Evolutionary conservation across 345 rosid species (phyloP).

Genomic region (Populus ilicifolia): DNA sequence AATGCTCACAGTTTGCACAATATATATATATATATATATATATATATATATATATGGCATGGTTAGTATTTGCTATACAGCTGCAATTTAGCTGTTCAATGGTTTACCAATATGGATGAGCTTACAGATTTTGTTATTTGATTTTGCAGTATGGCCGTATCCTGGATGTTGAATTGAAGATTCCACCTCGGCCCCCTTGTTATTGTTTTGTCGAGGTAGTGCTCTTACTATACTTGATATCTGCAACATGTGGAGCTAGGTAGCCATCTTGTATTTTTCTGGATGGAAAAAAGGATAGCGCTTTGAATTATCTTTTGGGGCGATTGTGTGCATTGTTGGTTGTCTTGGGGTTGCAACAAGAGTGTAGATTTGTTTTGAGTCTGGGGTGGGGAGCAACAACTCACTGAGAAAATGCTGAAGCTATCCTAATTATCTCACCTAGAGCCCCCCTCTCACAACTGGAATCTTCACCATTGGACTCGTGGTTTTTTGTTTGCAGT

Average conservation of each 20-base stretch:
- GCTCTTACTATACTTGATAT: neutral
- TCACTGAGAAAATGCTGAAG: neutral
- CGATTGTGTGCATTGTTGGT: neutral
- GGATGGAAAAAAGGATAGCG: neutral
- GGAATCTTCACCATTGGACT: neutral
- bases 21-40: neutral
- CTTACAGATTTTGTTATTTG: neutral
- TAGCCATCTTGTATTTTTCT: neutral
- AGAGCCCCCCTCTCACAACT: neutral
- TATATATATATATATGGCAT: neutral
- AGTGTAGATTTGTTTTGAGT: neutral
- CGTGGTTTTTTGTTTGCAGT: conserved; percentile 22
- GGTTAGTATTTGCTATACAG: neutral
- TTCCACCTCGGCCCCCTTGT: conserved; percentile 93
- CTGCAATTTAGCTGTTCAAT: neutral
- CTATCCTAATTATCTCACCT: neutral
- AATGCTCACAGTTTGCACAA: neutral
- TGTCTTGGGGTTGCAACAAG: neutral
- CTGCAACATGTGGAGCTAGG: neutral
- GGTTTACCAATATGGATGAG: neutral
- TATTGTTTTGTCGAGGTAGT: conserved; percentile 95
- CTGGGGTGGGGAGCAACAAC: neutral
- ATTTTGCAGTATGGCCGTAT: conserved; percentile 56
- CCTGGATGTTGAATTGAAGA: conserved; percentile 56
- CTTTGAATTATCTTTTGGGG: neutral